Evolutionary conservation across 2,329 filamentous ascomycete species (phyloP), one percentile per base, ranked within the genome.

Genomic region (Trichoderma koningii): DNA sequence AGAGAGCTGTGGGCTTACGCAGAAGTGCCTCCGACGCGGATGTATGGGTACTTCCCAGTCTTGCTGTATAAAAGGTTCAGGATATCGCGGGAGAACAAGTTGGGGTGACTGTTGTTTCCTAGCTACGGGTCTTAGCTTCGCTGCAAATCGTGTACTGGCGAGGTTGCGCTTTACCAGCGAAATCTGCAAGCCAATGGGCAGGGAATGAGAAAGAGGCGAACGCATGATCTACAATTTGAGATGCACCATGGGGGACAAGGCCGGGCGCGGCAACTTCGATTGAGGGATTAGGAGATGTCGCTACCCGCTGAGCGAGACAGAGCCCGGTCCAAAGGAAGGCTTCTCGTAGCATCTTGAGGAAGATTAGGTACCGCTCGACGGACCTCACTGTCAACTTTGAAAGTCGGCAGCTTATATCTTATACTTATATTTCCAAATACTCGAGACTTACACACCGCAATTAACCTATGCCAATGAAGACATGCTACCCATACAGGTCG

Each of bases 171-270:
- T 21, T 57, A 60, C 56, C 56, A 19, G 56, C 56, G 41, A 51
- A 60, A 50, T 60, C 56, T 1, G 56, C 44, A 42, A 60, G 45
- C 56, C 56, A 60, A 50, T 60, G 56, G 10, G 56, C 56, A 2
- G 56, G 56, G 10, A 60, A 60, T 19, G 56, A 60, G 21, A 60
- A 60, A 19, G 56, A 60, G 17, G 56, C 56, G 6, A 60, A 60
- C 19, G 56, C 56, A 42, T 60, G 56, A 17, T 60, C 56, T 17
- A 60, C 56, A 19, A 60, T 42, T 50, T 50, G 45, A 5, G 56
- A 60, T 3, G 45, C 56, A 7, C 56, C 45, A 42, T 4, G 30
- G 23, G 56, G 56, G 15, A 50, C 56, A 15, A 7, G 12, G 9
- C 17, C 30, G 50, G 56, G 56, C 26, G 56, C 56, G 15, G 56